These are phyloP conservation scores for Neurospora tetrasperma DNA, from an alignment of 495 filamentous ascomycete species.

Conservation along the genomic window DNA sequence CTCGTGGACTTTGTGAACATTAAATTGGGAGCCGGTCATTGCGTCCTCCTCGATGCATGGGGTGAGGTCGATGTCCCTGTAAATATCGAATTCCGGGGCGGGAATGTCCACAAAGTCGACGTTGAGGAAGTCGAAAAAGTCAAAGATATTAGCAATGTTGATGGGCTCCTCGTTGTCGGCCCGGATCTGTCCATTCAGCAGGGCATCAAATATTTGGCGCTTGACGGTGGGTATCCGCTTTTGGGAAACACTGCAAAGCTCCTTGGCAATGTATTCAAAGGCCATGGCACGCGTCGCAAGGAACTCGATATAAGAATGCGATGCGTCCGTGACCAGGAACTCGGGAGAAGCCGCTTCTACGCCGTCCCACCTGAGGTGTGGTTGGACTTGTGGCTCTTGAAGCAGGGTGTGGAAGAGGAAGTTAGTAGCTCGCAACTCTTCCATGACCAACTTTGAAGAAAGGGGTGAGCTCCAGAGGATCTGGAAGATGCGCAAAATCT, in stretches of 20 bases:
- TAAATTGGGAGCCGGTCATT: constrained; percentile 40
- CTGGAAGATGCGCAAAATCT: constrained; percentile 65
- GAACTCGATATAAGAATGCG: constrained; percentile 59
- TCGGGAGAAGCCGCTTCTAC: constrained; percentile 36
- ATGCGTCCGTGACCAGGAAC: constrained; percentile 54
- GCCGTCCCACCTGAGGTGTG: constrained; percentile 60
- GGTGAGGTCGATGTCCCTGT: constrained; percentile 51
- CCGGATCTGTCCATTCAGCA: constrained; percentile 66
- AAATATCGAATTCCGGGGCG: constrained; percentile 41
- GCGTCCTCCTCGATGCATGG: constrained; percentile 45
- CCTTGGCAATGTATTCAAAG: constrained; percentile 72
- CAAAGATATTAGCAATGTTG: constrained; percentile 66
- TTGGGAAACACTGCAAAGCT: constrained; percentile 66
- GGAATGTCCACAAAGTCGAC: constrained; percentile 44
- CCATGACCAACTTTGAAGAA: constrained; percentile 61
- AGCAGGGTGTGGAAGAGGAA: constrained; percentile 62
- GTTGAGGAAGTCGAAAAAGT: constrained; percentile 85
- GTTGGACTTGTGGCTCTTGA: constrained; percentile 51
- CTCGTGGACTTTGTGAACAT: constrained; percentile 54
- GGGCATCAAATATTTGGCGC: constrained; percentile 62
- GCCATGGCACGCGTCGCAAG: constrained; percentile 60
- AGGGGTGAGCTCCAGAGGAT: constrained; percentile 76
- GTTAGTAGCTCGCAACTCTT: constrained; percentile 64
- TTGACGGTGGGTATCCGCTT: constrained; percentile 64
- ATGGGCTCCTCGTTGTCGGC: constrained; percentile 51